Evolutionary conservation across 257 asterid genomes (phyloP), one percentile per base, ranked within the genome.

Genomic region (Thymus mandschuricus): DNA sequence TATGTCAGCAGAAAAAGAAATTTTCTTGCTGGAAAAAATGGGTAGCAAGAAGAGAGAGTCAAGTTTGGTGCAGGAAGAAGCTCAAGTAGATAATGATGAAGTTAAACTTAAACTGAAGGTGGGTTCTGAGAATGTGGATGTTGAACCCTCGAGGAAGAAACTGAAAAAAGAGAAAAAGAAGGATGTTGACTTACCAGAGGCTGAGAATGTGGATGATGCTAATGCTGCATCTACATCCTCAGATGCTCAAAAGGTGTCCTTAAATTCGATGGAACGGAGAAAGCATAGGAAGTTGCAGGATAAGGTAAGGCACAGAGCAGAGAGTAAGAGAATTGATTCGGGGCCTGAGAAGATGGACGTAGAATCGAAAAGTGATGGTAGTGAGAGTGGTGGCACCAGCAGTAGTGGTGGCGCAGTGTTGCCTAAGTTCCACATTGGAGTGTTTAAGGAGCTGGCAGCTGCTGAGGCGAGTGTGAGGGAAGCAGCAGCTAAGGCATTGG

Each of bases 371-470:
- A 79, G 10, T 48, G 84, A 66, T 21, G 76, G 74, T 3, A 61
- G 64, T 41, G 85, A 66, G 69, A 73, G 75, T 76, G 81, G 80
- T 13, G 58, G 79, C 8, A 71, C 69, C 3, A 76, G 81, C 74
- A 77, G 73, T 65, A 31, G 82, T 29, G 70, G 79, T 64, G 84
- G 81, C 3, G 81, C 73, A 46, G 64, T 59, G 43, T 80, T 89
- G 88, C 99, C 99, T 7, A 93, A 84, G 89, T 92, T 95, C 75
- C 99, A 92, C 72, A 79, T 92, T 70, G 91, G 92, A 66, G 96
- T 95, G 11, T 95, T 95, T 79, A 92, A 82, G 80, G 85, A 92
- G 73, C 78, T 95, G 46, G 92, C 89, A 6, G 80, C 87, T 64
- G 89, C 81, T 29, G 96, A 92, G 69, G 85, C 81, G 6, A 75